Evolutionary conservation across 2,329 filamentous ascomycete genomes (phyloP), one percentile per base, ranked within the genome.

Genomic region (Penicillium aurantiogriseum): DNA sequence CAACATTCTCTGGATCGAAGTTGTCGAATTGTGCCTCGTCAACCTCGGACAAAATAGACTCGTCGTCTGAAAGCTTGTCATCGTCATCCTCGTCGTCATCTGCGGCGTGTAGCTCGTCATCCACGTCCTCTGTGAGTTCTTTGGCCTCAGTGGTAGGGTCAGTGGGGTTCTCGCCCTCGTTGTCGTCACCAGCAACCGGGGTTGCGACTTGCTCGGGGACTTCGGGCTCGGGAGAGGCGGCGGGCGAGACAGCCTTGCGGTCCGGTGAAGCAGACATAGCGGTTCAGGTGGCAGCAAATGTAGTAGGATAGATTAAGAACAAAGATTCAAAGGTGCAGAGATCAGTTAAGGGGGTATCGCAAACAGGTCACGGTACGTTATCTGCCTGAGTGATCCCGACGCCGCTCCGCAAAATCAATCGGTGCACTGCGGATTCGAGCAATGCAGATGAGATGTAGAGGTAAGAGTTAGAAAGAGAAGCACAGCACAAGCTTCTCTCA

Each of bases 1-100:
- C 81, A 40, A 88, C 80, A 52, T 84, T 82, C 56, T 79, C 79
- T 0, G 83, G 81, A 65, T 88, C 83, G 66, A 88, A 88, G 66
- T 87, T 81, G 60, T 85, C 83, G 63, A 88, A 86, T 68, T 87
- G 83, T 40, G 82, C 82, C 68, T 88, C 85, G 64, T 88, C 84
- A 51, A 88, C 79, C 67, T 88, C 85, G 17, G 85, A 86, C 31
- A 88, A 77, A 10, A 81, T 80, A 3, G 85, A 87, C 63, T 88
- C 85, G 54, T 83, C 80, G 66, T 86, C 84, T 19, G 82, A 84
- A 35, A 82, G 70, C 33, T 74, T 76, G 29, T 75, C 77, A 40
- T 75, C 80, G 3, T 68, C 66, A 19, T 67, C 64, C 21, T 68
- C 65, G 17, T 69, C 64, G 6, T 66, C 64, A 4, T 66, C 60